These are phyloP conservation scores for Rubia yunnanensis DNA, from an alignment of 257 asterid genomes.

Conservation along the genomic window DNA sequence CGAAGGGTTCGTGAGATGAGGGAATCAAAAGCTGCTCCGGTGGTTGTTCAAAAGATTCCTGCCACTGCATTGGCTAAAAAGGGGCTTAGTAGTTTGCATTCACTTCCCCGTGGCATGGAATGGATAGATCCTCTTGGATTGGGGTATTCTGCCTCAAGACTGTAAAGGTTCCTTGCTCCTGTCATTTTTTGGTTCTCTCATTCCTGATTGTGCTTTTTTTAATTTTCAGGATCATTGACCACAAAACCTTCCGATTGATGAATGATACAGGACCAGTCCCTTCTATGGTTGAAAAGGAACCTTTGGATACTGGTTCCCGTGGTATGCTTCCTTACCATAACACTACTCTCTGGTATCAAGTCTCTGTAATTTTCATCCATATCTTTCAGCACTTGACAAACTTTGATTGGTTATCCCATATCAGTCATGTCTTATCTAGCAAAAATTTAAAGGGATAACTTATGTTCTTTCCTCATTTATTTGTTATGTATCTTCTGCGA, in stretches of 20 bases:
- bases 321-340: slow-evolving; percentile 37
- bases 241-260: slow-evolving; percentile 82
- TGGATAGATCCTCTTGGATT: slow-evolving; percentile 97
- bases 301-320: slow-evolving; percentile 67
- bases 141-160: slow-evolving; percentile 51
- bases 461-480: too few relatives aligned
- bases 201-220: not conserved
- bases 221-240: slow-evolving; percentile 69
- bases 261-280: slow-evolving; percentile 60
- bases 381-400: not conserved
- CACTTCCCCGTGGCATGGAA: slow-evolving; percentile 99
- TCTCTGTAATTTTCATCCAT: not conserved
- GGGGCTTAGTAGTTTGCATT: slow-evolving; percentile 59
- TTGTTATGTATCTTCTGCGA: too few relatives aligned
- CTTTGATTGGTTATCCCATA: not conserved
- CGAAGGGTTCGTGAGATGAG: slow-evolving; percentile 96
- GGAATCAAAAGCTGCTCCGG: slow-evolving; percentile 71
- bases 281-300: slow-evolving; percentile 49
- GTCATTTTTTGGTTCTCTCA: slow-evolving; percentile 1
- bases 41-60: slow-evolving; percentile 44
- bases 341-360: not conserved
- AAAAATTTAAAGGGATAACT: not conserved
- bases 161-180: slow-evolving; percentile 2
- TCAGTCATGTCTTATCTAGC: not conserved
- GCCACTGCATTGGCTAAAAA: slow-evolving; percentile 45